A percentile compares a stretch with the other conserved stretches of the same genome.
These are phyloP conservation scores for Metschnikowia kunwiensis DNA, from an alignment of 805 yeast genomes.

Conservation along the genomic window DNA sequence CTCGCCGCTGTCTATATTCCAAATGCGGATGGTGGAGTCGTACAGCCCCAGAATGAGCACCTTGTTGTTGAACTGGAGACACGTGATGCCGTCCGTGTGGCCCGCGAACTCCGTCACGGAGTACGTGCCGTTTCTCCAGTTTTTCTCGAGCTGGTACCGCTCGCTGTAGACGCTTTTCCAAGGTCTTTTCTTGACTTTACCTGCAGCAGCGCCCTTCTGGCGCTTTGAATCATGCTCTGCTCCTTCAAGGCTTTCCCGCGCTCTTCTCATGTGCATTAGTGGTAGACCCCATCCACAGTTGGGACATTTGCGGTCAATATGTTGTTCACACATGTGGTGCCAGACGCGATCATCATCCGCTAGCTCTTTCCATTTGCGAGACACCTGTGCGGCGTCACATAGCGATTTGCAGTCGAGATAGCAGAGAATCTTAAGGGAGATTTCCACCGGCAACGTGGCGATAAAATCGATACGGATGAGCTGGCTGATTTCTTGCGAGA, in stretches of 20 bases:
- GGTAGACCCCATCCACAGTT: conserved; percentile 99
- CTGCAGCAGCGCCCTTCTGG: conserved; percentile 8
- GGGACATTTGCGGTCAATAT: conserved; percentile 94
- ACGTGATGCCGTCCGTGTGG: conserved; percentile 85
- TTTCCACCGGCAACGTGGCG: conserved; percentile 78
- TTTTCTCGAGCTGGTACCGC: conserved; percentile 84
- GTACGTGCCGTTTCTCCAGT: conserved; percentile 88
- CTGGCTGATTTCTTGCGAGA: conserved; percentile 73
- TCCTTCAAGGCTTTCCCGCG: conserved; percentile 42
- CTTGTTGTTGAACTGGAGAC: conserved; percentile 76
- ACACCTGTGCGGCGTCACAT: conserved; percentile 91
- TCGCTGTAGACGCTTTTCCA: conserved; percentile 96
- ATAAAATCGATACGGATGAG: conserved; percentile 88
- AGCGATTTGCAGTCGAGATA: conserved; percentile 91
- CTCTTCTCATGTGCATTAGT: conserved; percentile 80
- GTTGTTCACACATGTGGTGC: conserved; percentile 98
- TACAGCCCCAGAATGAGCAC: conserved; percentile 87
- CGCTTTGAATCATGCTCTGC: conserved; percentile 10
- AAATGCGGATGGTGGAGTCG: conserved; percentile 86
- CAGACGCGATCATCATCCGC: conserved; percentile 97
- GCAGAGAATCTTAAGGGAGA: conserved; percentile 79
- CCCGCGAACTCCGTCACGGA: conserved; percentile 64
- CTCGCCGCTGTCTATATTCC: conserved; percentile 84
- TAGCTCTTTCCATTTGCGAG: conserved; percentile 76
- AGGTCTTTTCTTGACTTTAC: conserved; percentile 52